Conservation (phyloP, 345 rosid genomes). For the Lenwebbia sp. region DNA sequence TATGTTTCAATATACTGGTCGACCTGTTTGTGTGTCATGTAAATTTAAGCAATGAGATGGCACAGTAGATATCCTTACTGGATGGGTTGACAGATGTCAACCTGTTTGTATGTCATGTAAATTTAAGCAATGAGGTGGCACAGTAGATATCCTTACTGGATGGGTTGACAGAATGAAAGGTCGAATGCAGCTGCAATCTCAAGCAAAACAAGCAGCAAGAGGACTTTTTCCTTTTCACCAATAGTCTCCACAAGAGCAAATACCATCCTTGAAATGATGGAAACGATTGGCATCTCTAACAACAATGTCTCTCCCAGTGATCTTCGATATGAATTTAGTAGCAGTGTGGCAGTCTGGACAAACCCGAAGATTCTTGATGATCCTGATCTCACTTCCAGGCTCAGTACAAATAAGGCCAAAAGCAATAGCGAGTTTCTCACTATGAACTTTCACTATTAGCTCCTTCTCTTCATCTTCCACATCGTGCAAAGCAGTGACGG, state of each 20-base stretch:
- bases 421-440: conserved; percentile 80
- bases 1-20: not conserved
- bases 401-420: conserved; percentile 64
- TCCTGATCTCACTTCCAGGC: conserved; percentile 57
- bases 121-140: not conserved
- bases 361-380: conserved; percentile 70
- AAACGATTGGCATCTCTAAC: conserved; percentile 80
- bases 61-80: not conserved
- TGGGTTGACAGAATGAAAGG: not conserved
- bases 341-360: conserved; percentile 72
- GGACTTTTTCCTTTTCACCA: conserved; percentile 26
- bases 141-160: not conserved
- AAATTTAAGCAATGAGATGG: not conserved
- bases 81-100: not conserved
- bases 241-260: conserved; percentile 76
- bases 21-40: not conserved
- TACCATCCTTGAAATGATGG: conserved; percentile 71
- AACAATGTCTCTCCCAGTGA: conserved; percentile 54
- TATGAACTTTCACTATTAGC: conserved; percentile 56
- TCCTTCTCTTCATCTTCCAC: conserved; percentile 91
- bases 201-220: not conserved
- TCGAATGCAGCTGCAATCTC: not conserved
- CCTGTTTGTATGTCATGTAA: not conserved
- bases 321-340: conserved; percentile 66
- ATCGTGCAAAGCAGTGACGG: conserved; percentile 52